Base-by-base conservation (phyloP, 371 early-diverging fungal species). In the Mucor velutinosus region DNA sequence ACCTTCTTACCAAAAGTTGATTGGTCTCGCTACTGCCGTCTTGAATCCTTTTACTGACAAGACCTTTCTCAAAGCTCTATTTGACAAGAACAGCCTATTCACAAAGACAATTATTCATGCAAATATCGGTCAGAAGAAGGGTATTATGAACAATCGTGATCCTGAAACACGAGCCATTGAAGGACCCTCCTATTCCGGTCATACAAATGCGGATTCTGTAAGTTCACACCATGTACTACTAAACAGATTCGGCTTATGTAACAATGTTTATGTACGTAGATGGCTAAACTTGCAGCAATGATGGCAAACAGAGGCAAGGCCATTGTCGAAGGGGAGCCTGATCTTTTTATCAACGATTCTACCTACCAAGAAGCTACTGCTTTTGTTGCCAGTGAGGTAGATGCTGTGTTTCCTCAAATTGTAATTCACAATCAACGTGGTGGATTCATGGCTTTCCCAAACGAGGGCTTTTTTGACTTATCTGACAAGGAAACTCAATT, bases 251-350 rank as follows among this genome's bases (percentile, higher is more conserved):
- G 2, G 30, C 3, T 25, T 19, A 49, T 41, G 3, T 7, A 17
- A 59, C 6, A 2, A 30, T 30, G 4, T 30, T 30, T 30, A 30
- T 33, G 7, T 67, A 45, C n/a, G n/a, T 66, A 86, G 87, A 76
- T 90, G n/a, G 91, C 86, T 3, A 84, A 81, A 59, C 67, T 92
- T 25, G 88, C 84, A 25, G 87, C 90, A 15, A 79, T 90, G 66
- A 82, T 91, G 86, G 88, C 89, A 14, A 90, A 90, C 68, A 66
- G 76, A n/a, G 92, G 92, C 11, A 60, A 78, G 23, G 75, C 89
- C 0, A 67, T 85, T 21, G 73, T 70, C 32, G 49, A 58, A 3
- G 80, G 76, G 0, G 84, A 86, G 60, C 85, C 85, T 2, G 62
- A 77, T 33, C 69, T 87, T n/a, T 30, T 86, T 19, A 4, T n/a